Base-by-base conservation (phyloP, 192 early-diverging fungal species). In the Pilobolus umbonatus region DNA sequence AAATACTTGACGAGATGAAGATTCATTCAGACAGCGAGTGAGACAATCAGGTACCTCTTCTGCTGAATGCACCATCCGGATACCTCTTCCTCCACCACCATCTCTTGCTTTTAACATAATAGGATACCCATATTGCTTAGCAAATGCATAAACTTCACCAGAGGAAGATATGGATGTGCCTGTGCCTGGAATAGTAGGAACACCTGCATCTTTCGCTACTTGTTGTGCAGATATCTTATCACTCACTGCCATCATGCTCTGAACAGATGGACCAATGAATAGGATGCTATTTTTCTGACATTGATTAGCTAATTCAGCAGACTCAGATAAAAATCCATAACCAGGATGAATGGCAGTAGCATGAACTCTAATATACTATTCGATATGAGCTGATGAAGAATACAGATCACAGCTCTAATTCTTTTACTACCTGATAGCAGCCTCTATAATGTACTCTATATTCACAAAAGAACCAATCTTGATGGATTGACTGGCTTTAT, bases 21-120 rank as follows among this genome's bases (percentile, higher is more conserved):
- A 88, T 74, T 98, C 95, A 31, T 88, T 83, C 14, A 78, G 74
- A 8, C 89, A 84, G 24, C 84, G 81, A 57, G 91, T 83, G 21
- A 98, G 75, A 82, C 90, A 85, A 66, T 83, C 73, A 0, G 78
- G 76, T 63, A 94, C 89, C 10, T 96, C 90, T 10, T 80, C 74
- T 5, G 75, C 72, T 10, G 57, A 52, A 35, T 88, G 73, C 8
- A 93, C 92, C 55, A 95, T 93, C 8, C 95, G 81, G 85, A 97
- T 97, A 9, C 95, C 95, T 72, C 92, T 91, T 46, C 95, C 95
- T 54, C 95, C 95, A 55, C 95, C 95, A 45, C 95, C 95, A 69
- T 90, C 87, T 49, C 93, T 80, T 17, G 95, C 95, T 76, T 98
- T 98, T 74, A 98, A 91, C 74, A 95, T 72, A 32, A 98, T 85